Percentiles rank a stretch among this genome's conserved stretches.
These are phyloP conservation scores for Pulveroboletus sp. DNA, from an alignment of 768 basidiomycete species.

Conservation along the genomic window DNA sequence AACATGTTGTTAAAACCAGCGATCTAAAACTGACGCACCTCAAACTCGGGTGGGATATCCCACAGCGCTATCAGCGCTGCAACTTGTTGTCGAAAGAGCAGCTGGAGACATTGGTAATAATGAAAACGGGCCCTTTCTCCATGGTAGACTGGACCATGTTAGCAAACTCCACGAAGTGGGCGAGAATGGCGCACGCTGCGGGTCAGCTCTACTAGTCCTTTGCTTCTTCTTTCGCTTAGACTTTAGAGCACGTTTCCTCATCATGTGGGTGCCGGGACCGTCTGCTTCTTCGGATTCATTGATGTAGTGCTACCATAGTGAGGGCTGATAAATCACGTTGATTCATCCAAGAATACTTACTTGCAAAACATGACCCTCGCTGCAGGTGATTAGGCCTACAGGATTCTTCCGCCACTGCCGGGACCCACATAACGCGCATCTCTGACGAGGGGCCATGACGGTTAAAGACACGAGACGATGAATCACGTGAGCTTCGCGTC, in stretches of 20 bases:
- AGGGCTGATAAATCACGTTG: neutral
- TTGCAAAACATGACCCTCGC: constrained; percentile 89
- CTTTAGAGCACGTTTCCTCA: constrained; percentile 68
- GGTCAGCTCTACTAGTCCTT: constrained; percentile 51
- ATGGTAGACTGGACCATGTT: constrained; percentile 64
- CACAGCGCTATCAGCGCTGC: constrained; percentile 56
- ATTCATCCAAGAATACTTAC: constrained; percentile 39
- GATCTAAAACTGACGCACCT: constrained; percentile 45
- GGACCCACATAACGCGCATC: constrained; percentile 80
- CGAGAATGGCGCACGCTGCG: constrained; percentile 44
- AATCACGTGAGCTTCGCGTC: constrained; percentile 11
- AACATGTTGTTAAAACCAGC: constrained; percentile 2
- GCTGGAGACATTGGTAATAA: constrained; percentile 82
- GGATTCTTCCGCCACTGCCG: constrained; percentile 86
- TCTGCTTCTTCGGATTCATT: constrained; percentile 76
- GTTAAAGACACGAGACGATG: neutral
- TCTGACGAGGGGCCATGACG: constrained; percentile 56
- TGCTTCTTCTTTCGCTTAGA: constrained; percentile 52
- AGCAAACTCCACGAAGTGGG: neutral
- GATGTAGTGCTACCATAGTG: constrained; percentile 63
- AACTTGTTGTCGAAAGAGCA: constrained; percentile 77
- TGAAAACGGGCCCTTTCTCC: constrained; percentile 75
- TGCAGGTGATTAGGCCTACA: constrained; percentile 80
- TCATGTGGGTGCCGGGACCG: constrained; percentile 55
- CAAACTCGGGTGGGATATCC: constrained; percentile 77